Evolutionary conservation across 352 stramenopile genomes (phyloP).

Genomic region (Phytophthora cryptogea): DNA sequence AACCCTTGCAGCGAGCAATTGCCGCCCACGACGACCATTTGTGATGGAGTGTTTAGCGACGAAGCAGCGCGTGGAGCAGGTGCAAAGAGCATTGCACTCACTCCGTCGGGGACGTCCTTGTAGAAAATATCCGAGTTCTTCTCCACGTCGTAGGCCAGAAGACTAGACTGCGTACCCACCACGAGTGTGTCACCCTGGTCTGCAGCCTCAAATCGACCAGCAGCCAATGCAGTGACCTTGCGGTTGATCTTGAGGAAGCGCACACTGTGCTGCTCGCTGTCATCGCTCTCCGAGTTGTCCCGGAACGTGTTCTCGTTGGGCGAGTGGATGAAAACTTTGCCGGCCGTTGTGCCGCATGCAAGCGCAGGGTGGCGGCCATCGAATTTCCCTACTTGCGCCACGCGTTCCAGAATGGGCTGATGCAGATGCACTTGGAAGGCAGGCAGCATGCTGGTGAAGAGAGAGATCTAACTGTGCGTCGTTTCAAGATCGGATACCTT

Average conservation of each 20-base stretch:
- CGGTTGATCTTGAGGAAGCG: conserved; percentile 94
- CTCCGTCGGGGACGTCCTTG: conserved; percentile 87
- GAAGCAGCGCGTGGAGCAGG: conserved; percentile 37
- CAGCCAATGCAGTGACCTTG: conserved; percentile 77
- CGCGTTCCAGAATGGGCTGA: conserved; percentile 76
- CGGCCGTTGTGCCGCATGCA: conserved; percentile 83
- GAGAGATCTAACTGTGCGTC: conserved; percentile 13
- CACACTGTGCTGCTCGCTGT: conserved; percentile 51
- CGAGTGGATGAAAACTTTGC: conserved; percentile 93
- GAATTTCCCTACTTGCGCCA: conserved; percentile 80
- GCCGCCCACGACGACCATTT: conserved; percentile 90
- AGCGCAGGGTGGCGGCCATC: conserved; percentile 80
- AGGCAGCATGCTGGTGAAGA: conserved; percentile 54
- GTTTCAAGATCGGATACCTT: conserved; percentile 37
- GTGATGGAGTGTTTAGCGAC: conserved; percentile 32
- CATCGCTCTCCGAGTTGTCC: conserved; percentile 37
- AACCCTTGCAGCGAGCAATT: conserved; percentile 94
- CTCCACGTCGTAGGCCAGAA: conserved; percentile 93
- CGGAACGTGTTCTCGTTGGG: conserved; percentile 76
- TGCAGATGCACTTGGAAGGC: conserved; percentile 85
- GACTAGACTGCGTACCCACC: conserved; percentile 88
- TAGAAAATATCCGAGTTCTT: conserved; percentile 95
- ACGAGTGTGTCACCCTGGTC: conserved; percentile 83
- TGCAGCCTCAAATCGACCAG: conserved; percentile 67
- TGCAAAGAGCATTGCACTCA: conserved; percentile 84